phyloP scores from a whole-genome alignment of 108 stramenopile genomes.

The Conticribra guillardii region DNA sequence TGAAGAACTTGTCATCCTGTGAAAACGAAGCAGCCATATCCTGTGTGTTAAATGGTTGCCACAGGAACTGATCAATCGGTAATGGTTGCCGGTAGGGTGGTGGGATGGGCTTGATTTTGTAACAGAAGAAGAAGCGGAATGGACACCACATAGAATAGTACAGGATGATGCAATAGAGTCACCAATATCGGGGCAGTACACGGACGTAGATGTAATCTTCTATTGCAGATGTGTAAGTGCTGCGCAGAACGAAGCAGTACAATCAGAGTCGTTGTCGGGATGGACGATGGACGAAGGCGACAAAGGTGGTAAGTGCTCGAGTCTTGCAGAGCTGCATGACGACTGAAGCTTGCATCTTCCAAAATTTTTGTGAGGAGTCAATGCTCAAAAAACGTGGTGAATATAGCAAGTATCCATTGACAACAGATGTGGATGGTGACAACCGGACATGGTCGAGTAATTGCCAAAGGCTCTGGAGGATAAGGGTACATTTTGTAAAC shows the following conservation, averaged over 20 bases:
- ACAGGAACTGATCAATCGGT: background rate
- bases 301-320: background rate
- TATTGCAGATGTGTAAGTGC: background rate
- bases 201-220: background rate
- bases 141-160: background rate
- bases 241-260: background rate
- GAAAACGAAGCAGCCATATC: background rate
- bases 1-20: conserved; percentile 1
- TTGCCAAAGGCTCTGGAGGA: background rate
- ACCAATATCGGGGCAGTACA: background rate
- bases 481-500: background rate
- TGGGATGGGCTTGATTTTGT: too few relatives aligned
- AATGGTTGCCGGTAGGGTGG: background rate
- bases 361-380: background rate
- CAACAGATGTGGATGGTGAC: background rate
- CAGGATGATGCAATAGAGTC: background rate
- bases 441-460: background rate
- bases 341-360: background rate
- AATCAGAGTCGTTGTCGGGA: background rate
- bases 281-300: conserved; percentile 7
- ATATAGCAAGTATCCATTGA: too few relatives aligned
- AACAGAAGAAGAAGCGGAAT: background rate
- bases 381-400: background rate
- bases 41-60: conserved; percentile 4
- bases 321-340: background rate